Base-by-base conservation (phyloP, 1,284 basidiomycete species). In the Ceratobasidium theobromae region DNA sequence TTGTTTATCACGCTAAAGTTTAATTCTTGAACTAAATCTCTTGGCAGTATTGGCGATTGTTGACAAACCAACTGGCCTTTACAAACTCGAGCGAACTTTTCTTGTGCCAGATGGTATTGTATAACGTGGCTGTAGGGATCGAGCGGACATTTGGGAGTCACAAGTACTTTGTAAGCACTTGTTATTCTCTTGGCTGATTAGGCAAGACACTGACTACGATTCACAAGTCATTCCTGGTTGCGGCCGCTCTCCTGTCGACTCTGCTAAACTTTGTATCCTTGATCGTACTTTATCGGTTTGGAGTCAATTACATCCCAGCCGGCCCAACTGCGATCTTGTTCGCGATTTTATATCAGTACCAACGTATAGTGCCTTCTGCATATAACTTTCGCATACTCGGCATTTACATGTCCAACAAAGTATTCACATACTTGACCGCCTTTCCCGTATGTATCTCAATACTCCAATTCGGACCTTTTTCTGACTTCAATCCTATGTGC, bases 41-140 rank as follows among this genome's bases (percentile, higher is more conserved):
- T 11, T n/a, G 38, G 41, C 75, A 97, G 91, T 93, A 92, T 73
- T 97, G 93, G 91, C 83, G 95, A 27, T 80, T 96, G 6, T 72
- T 85, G 11, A 77, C 82, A 3, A 89, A 94, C 74, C 89, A 92
- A 66, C 71, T 93, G 18, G 88, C 86, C 1, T 96, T 90, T 73
- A 82, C 86, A 3, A 95, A 87, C 74, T 94, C 90, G 0, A 89
- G 89, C 67, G 93, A 96, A 74, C 81, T 98, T 32, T 83, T 97
- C 55, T 74, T 96, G 51, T 85, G 84, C 1, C 85, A 90, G 70
- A 73, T 95, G 25, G 71, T 95, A 14, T 76, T 97, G 1, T 95
- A 88, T 76, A 85, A 86, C 73, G 80, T 86, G 23, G 85, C 85
- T 1, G 77, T 92, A 1, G 83, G 83, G 25, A 82, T 96, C 46